Conservation (phyloP, 257 asterid species). For the Striga asiatica region DNA sequence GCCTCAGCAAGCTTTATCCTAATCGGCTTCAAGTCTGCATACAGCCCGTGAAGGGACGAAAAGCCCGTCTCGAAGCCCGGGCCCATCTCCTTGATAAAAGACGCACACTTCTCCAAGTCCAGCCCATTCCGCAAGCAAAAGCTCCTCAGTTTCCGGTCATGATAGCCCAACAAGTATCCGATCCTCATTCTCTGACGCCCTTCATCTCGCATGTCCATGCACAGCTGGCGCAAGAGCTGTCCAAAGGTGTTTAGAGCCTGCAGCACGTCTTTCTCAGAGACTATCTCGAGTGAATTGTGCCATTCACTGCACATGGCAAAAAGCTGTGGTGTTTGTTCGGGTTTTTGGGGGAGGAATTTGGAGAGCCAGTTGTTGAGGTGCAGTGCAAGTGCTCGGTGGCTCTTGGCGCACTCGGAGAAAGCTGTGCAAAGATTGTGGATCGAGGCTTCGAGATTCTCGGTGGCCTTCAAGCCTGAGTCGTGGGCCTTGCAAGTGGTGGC, state of each 20-base stretch:
- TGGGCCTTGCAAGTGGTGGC: not conserved
- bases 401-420: conserved; percentile 4
- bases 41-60: not conserved
- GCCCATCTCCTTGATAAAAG: not conserved
- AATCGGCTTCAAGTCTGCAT: not conserved
- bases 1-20: conserved; percentile 1
- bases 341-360: no score
- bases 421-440: not conserved
- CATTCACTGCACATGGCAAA: not conserved
- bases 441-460: not conserved
- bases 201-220: not conserved
- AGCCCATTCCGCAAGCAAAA: conserved; percentile 3
- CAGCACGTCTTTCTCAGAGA: not conserved
- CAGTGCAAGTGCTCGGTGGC: conserved; percentile 8
- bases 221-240: not conserved
- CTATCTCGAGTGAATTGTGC: conserved; percentile 5
- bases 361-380: not conserved
- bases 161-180: not conserved
- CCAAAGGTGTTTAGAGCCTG: not conserved
- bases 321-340: not conserved
- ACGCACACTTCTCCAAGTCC: not conserved
- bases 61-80: not conserved
- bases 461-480: not conserved
- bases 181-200: not conserved
- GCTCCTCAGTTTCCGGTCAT: conserved; percentile 9